Conservation (phyloP, 352 stramenopile species). For the Phytophthora capsici region DNA sequence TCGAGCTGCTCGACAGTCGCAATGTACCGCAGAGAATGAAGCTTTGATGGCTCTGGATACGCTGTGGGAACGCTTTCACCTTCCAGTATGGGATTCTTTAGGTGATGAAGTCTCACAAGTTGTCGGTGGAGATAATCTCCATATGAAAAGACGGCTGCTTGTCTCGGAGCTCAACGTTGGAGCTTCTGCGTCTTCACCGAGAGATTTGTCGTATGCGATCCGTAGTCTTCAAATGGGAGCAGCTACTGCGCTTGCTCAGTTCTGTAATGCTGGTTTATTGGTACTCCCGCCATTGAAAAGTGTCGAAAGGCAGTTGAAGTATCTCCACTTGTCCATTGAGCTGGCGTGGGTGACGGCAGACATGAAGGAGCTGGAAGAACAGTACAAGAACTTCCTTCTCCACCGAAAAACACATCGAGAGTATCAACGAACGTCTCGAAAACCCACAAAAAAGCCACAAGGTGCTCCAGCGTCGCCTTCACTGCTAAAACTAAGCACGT, state of each 20-base stretch:
- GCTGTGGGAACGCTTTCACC: conserved; percentile 38
- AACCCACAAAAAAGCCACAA: background rate
- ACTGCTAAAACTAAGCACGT: conserved; percentile 22
- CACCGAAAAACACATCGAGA: conserved; percentile 41
- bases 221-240: conserved; percentile 32
- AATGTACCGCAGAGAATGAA: conserved; percentile 20
- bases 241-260: conserved; percentile 11
- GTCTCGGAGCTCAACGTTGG: conserved; percentile 1
- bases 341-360: conserved; percentile 55
- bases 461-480: background rate
- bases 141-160: conserved; percentile 37
- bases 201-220: conserved; percentile 22
- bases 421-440: conserved; percentile 14
- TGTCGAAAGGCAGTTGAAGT: conserved; percentile 32
- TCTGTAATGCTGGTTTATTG: conserved; percentile 22
- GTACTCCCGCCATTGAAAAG: conserved; percentile 8
- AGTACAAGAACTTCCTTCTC: conserved; percentile 54
- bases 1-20: conserved; percentile 1
- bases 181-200: conserved; percentile 8
- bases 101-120: background rate
- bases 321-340: conserved; percentile 49
- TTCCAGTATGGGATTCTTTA: conserved; percentile 17
- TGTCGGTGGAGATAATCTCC: conserved; percentile 29
- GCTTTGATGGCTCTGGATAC: conserved; percentile 19
- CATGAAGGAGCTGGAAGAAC: conserved; percentile 43